A percentile compares a stretch with the other conserved stretches of the same genome.
phyloP scores from a whole-genome alignment of 2,329 filamentous ascomycete genomes.

The Westerdykella aurantiaca region DNA sequence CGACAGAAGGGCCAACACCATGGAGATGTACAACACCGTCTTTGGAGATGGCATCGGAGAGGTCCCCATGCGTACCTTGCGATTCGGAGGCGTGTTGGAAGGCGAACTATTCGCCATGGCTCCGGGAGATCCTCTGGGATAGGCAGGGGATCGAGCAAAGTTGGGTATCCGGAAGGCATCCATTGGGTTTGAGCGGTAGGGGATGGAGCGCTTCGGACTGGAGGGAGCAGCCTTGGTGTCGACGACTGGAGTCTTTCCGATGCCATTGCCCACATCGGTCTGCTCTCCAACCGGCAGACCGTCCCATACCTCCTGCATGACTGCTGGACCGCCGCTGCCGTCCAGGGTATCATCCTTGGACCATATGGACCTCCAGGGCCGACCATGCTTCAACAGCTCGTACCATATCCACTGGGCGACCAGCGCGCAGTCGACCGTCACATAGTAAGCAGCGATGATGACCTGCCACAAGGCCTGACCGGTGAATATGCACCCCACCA shows the following conservation, averaged over 20 bases:
- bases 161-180: conserved; percentile 35
- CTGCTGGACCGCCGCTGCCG: conserved; percentile 12
- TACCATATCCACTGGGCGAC: conserved; percentile 64
- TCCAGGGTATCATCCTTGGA: conserved; percentile 17
- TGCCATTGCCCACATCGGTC: conserved; percentile 7
- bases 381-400: conserved; percentile 49
- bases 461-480: conserved; percentile 62
- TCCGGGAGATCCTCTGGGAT: conserved; percentile 19
- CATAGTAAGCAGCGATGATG: conserved; percentile 60
- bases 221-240: conserved; percentile 11
- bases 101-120: conserved; percentile 13
- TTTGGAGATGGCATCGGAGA: conserved; percentile 44
- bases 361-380: conserved; percentile 39
- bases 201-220: conserved; percentile 17
- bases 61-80: conserved; percentile 28
- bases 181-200: conserved; percentile 25
- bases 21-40: conserved; percentile 43
- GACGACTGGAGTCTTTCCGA: not conserved
- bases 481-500: conserved; percentile 58
- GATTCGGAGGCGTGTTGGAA: conserved; percentile 19
- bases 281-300: conserved; percentile 10
- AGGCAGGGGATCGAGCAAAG: conserved; percentile 29
- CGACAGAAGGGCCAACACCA: conserved; percentile 40
- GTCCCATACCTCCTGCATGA: conserved; percentile 28
- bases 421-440: conserved; percentile 58